These are phyloP conservation scores for Aspergillus sp. DNA, from an alignment of 2,329 filamentous ascomycete species.

Conservation along the genomic window DNA sequence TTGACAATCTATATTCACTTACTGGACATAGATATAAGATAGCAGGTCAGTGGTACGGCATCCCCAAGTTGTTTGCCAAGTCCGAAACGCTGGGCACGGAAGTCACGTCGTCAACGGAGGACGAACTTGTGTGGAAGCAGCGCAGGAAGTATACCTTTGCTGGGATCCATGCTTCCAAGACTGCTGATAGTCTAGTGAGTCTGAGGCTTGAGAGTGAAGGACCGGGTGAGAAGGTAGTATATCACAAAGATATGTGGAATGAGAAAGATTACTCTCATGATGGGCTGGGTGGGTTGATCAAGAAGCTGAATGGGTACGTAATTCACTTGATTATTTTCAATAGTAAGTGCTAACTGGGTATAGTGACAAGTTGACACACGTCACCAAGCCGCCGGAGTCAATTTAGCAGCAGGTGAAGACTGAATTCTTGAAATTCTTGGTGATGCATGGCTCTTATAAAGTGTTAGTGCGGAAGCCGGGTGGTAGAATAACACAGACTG, in stretches of 20 bases:
- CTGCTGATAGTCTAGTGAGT: conserved; percentile 13
- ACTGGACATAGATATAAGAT: conserved; percentile 6
- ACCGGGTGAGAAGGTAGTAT: conserved; percentile 11
- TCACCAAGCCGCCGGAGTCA: conserved; percentile 10
- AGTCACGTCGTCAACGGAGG: not conserved
- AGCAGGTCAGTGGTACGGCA: conserved; percentile 15
- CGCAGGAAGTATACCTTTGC: conserved; percentile 8
- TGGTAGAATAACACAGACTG: too few species aligned
- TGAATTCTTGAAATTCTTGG: too few species aligned
- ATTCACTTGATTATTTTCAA: not conserved
- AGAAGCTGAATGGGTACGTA: conserved; percentile 15
- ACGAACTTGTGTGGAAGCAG: conserved; percentile 14
- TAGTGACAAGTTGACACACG: conserved; percentile 12
- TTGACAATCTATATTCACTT: too few species aligned
- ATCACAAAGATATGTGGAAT: conserved; percentile 17
- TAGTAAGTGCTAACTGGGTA: not conserved
- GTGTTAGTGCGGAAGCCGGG: too few species aligned
- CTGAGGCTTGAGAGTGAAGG: conserved; percentile 2
- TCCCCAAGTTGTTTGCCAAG: conserved; percentile 11
- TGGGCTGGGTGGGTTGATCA: conserved; percentile 9
- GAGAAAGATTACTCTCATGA: conserved; percentile 11
- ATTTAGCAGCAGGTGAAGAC: not conserved
- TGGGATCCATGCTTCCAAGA: conserved; percentile 3
- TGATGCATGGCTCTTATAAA: too few species aligned
- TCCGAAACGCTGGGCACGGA: conserved; percentile 13